Conservation (phyloP, 2,329 filamentous ascomycete genomes). For the Alternaria gansuensis region DNA sequence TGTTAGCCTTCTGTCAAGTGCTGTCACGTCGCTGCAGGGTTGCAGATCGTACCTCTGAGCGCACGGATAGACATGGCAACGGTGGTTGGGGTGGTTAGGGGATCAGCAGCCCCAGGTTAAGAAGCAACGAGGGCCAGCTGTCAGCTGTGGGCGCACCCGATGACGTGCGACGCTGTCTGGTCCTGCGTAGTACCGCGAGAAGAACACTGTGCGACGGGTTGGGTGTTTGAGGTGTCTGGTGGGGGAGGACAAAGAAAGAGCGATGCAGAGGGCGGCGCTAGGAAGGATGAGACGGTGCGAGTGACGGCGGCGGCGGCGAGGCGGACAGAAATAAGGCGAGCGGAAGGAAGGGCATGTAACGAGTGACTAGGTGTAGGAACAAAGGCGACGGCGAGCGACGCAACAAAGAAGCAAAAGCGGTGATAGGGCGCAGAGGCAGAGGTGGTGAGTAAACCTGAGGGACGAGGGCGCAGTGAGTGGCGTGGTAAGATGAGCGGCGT, state of each 20-base stretch:
- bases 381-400: conserved; percentile 11
- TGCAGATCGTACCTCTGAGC: conserved; percentile 23
- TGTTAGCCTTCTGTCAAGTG: conserved; percentile 23
- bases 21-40: conserved; percentile 1
- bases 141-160: conserved; percentile 20
- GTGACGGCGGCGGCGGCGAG: neutral
- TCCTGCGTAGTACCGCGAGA: conserved; percentile 3
- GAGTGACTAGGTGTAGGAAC: conserved; percentile 26
- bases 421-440: conserved; percentile 10
- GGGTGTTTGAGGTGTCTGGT: conserved; percentile 14
- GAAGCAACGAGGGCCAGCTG: conserved; percentile 22
- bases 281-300: conserved; percentile 8
- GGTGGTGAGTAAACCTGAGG: conserved; percentile 13
- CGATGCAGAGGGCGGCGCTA: conserved; percentile 19
- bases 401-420: conserved; percentile 12
- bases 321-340: neutral
- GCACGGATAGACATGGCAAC: conserved; percentile 33
- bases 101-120: conserved; percentile 24
- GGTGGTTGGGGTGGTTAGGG: conserved; percentile 23
- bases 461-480: conserved; percentile 14
- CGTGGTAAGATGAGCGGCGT: conserved; percentile 25
- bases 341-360: conserved; percentile 19
- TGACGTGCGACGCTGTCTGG: conserved; percentile 15
- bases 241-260: conserved; percentile 24
- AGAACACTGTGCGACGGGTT: conserved; percentile 11